A percentile compares a stretch with the other conserved stretches of the same genome.
These are phyloP conservation scores for Aschersonia sp. DNA, from an alignment of 2,329 filamentous ascomycete species.

Conservation along the genomic window DNA sequence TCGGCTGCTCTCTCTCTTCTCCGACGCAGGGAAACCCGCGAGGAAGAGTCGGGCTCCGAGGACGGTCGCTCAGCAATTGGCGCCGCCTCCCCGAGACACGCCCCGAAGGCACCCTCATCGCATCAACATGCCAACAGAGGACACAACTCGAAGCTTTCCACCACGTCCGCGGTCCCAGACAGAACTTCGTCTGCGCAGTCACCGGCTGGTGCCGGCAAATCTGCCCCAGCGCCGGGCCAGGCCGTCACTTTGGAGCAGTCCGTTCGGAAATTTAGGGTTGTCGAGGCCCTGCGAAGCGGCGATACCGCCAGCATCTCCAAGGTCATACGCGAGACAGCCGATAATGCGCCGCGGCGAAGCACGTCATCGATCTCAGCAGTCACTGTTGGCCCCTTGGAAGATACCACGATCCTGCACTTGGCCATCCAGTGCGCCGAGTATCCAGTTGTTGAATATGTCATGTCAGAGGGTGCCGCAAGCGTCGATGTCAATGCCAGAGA, in stretches of 20 bases:
- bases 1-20: slow-evolving; percentile 36
- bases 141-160: slow-evolving; percentile 33
- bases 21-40: slow-evolving; percentile 33
- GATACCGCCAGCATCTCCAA: slow-evolving; percentile 84
- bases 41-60: slow-evolving; percentile 38
- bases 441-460: slow-evolving; percentile 85
- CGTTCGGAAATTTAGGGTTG: slow-evolving; percentile 83
- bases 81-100: slow-evolving; percentile 16
- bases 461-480: slow-evolving; percentile 53
- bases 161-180: slow-evolving; percentile 22
- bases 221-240: slow-evolving; percentile 24
- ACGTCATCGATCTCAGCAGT: slow-evolving; percentile 35
- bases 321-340: slow-evolving; percentile 55
- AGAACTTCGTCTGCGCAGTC: slow-evolving; percentile 23
- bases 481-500: slow-evolving; percentile 84
- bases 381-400: slow-evolving; percentile 41
- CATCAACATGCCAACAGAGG: slow-evolving; percentile 20
- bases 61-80: slow-evolving; percentile 28
- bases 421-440: slow-evolving; percentile 92
- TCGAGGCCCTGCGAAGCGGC: slow-evolving; percentile 80
- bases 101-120: slow-evolving; percentile 18
- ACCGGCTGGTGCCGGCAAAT: slow-evolving; percentile 7
- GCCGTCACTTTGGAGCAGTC: slow-evolving; percentile 69
- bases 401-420: slow-evolving; percentile 82
- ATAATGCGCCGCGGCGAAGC: slow-evolving; percentile 38